Percentiles rank a stretch among this genome's conserved stretches.
phyloP scores from a whole-genome alignment of 192 early-diverging fungal species.

The Linnemannia elongata region DNA sequence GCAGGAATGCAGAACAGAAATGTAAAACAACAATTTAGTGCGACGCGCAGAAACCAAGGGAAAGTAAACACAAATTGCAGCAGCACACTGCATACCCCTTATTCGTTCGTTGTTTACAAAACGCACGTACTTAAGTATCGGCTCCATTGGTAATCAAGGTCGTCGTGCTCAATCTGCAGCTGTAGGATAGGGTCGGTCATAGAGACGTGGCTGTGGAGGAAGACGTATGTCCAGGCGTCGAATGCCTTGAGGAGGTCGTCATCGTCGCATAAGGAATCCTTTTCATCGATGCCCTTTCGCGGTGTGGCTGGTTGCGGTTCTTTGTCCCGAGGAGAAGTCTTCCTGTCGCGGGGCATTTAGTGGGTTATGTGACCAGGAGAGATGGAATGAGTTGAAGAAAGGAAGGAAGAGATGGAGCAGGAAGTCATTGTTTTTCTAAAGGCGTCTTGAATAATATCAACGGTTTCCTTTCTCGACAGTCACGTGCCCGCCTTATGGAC shows the following conservation, averaged over 20 bases:
- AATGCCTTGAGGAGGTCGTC: slow-evolving; percentile 9
- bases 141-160: slow-evolving; percentile 31
- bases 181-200: slow-evolving; percentile 30
- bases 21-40: background rate
- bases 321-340: background rate
- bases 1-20: background rate
- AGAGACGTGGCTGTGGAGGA: slow-evolving; percentile 13
- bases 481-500: background rate
- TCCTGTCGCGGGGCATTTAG: background rate
- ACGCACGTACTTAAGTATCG: slow-evolving; percentile 9
- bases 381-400: background rate
- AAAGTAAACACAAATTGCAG: background rate
- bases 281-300: background rate
- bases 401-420: background rate
- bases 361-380: background rate
- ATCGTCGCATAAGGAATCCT: background rate
- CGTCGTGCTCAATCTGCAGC: slow-evolving; percentile 14
- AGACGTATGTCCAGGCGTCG: slow-evolving; percentile 33
- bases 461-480: background rate
- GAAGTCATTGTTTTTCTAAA: background rate
- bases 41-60: too few species aligned
- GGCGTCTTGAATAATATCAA: background rate
- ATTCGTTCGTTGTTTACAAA: background rate
- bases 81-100: background rate
- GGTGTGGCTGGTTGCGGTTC: background rate